phyloP scores from a whole-genome alignment of 2,329 filamentous ascomycete species.

The Fusarium metavorans region DNA sequence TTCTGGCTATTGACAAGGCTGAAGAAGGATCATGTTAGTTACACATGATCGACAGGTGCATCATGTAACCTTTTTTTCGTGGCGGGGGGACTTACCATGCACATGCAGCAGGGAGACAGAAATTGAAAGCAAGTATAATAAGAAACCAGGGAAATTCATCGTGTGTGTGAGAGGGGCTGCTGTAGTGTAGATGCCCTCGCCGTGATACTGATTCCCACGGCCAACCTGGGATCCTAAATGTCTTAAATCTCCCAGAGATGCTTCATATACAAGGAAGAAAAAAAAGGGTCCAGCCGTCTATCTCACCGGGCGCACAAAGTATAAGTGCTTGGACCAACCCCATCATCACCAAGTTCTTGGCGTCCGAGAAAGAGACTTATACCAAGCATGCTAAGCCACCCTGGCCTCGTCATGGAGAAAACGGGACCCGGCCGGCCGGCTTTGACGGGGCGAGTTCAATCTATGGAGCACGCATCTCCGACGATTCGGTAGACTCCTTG shows the following conservation, averaged over 20 bases:
- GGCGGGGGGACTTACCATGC: constrained; percentile 11
- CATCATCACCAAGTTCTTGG: constrained; percentile 18
- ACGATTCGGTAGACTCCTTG: neutral
- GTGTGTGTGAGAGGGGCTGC: neutral
- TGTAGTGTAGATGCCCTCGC: neutral
- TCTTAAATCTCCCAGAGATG: neutral
- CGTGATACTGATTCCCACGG: neutral
- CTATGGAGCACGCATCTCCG: neutral
- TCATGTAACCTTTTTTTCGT: neutral
- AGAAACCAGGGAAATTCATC: constrained; percentile 18
- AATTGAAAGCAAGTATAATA: constrained; percentile 6
- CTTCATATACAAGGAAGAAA: neutral
- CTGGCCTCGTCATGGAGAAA: constrained; percentile 18
- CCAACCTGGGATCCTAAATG: neutral
- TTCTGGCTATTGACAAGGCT: constrained; percentile 20
- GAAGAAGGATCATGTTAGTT: neutral
- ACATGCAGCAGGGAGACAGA: neutral
- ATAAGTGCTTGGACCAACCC: neutral
- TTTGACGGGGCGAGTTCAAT: neutral
- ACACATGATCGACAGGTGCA: neutral
- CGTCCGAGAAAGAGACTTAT: constrained; percentile 1
- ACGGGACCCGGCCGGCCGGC: constrained; percentile 1
- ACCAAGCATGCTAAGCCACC: constrained; percentile 35
- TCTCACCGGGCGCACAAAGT: neutral
- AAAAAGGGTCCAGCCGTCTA: neutral